A percentile compares a stretch with the other conserved stretches of the same genome.
phyloP scores from a whole-genome alignment of 352 stramenopile genomes.

The Globisporangium camurandrum region DNA sequence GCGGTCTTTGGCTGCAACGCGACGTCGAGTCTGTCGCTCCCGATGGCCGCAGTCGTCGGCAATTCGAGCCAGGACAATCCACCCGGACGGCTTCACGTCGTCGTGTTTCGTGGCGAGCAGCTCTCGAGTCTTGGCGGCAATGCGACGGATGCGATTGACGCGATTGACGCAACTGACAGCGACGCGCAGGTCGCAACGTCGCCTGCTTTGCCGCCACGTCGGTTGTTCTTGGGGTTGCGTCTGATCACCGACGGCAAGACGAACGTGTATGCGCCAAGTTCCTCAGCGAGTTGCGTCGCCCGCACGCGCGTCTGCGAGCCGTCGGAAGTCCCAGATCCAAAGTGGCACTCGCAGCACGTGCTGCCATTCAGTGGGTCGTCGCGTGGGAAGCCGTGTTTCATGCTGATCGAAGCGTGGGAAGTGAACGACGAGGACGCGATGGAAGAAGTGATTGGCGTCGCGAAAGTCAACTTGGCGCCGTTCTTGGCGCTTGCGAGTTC shows the following conservation, averaged over 20 bases:
- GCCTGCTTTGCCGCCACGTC: conserved; percentile 16
- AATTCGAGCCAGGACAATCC: conserved; percentile 75
- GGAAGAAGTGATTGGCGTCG: conserved; percentile 73
- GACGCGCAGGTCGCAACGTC: conserved; percentile 20
- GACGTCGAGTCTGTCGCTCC: conserved; percentile 77
- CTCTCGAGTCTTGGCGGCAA: conserved; percentile 47
- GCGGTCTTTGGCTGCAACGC: conserved; percentile 85
- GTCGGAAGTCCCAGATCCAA: conserved; percentile 49
- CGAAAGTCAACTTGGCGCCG: conserved; percentile 84
- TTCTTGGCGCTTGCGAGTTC: conserved; percentile 79
- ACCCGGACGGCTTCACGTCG: conserved; percentile 58
- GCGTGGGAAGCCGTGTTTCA: conserved; percentile 76
- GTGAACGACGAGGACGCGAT: conserved; percentile 31
- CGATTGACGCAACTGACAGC: background rate
- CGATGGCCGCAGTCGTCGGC: conserved; percentile 76
- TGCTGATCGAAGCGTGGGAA: conserved; percentile 84
- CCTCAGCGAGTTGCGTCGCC: conserved; percentile 63
- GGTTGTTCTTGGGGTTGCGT: conserved; percentile 64
- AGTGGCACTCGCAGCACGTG: conserved; percentile 79
- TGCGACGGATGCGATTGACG: conserved; percentile 7
- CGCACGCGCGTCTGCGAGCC: conserved; percentile 53
- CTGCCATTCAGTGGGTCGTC: conserved; percentile 64
- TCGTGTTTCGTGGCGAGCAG: conserved; percentile 79
- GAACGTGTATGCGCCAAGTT: conserved; percentile 79
- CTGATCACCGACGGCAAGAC: conserved; percentile 81